A percentile compares a stretch with the other conserved stretches of the same genome.
Evolutionary conservation across 2,329 filamentous ascomycete genomes (phyloP).

Genomic region (Acrodontium crateriforme): DNA sequence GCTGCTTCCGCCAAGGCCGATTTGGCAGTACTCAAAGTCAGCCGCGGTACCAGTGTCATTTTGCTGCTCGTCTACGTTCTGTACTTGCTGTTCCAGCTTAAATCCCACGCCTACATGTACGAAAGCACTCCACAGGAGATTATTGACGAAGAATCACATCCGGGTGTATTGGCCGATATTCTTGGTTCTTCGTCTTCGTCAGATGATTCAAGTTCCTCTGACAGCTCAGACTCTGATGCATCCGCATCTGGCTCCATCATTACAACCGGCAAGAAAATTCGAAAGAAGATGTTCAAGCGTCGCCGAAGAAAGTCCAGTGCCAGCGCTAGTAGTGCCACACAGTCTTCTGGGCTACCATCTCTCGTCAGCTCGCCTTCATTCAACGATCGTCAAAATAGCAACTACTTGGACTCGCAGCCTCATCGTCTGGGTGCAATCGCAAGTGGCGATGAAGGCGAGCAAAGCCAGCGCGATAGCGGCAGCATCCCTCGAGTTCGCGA

Average conservation of each 20-base stretch:
- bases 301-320: conserved; percentile 65
- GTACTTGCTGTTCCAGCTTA: conserved; percentile 81
- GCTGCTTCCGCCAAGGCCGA: conserved; percentile 14
- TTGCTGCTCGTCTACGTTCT: conserved; percentile 68
- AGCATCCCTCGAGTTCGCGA: conserved; percentile 30
- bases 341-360: conserved; percentile 28
- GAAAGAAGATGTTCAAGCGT: conserved; percentile 57
- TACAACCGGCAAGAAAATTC: conserved; percentile 59
- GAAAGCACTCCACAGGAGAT: conserved; percentile 84
- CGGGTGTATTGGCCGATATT: conserved; percentile 70
- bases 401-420: conserved; percentile 24
- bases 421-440: conserved; percentile 26
- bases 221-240: conserved; percentile 50
- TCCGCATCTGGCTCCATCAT: conserved; percentile 42
- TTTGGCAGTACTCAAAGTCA: conserved; percentile 52
- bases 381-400: conserved; percentile 22
- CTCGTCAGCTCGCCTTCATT: conserved; percentile 31
- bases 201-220: conserved; percentile 32
- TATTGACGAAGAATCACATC: conserved; percentile 81
- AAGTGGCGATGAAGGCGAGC: conserved; percentile 45
- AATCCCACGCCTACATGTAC: conserved; percentile 84
- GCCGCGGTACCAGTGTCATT: conserved; percentile 77
- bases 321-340: conserved; percentile 55
- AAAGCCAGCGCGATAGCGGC: conserved; percentile 30
- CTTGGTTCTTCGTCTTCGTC: conserved; percentile 56